These are phyloP conservation scores for Pyrenophora tritici-repentis DNA, from an alignment of 2,329 filamentous ascomycete species.

Conservation along the genomic window DNA sequence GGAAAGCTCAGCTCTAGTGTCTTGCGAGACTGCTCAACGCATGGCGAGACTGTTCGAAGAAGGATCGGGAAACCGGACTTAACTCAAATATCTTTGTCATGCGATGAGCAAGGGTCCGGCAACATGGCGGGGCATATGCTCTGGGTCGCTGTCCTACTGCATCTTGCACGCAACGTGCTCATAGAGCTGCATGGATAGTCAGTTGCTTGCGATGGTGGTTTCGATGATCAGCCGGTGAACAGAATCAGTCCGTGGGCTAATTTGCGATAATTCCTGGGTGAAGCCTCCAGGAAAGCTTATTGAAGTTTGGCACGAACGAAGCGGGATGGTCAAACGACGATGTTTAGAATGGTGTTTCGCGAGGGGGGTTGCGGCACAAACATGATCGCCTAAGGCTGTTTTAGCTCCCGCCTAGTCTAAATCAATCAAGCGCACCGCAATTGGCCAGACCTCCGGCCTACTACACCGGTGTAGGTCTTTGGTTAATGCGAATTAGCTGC, in stretches of 20 bases:
- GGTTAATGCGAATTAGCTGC: too few relatives aligned
- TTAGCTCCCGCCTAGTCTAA: slow-evolving; percentile 8
- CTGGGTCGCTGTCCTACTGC: background rate
- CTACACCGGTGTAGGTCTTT: too few relatives aligned
- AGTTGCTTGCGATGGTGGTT: background rate
- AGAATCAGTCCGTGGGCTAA: background rate
- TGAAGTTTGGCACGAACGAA: slow-evolving; percentile 1
- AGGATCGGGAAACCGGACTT: background rate
- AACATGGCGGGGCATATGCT: background rate
- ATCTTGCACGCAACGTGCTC: background rate
- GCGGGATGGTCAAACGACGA: slow-evolving; percentile 29
- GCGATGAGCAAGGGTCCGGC: background rate
- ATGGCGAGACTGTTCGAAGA: slow-evolving; percentile 1
- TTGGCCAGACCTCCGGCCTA: background rate
- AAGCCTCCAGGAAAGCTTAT: background rate
- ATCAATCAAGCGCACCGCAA: background rate
- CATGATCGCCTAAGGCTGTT: slow-evolving; percentile 10
- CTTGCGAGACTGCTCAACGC: slow-evolving; percentile 9
- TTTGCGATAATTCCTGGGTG: too few relatives aligned
- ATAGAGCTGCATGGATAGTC: background rate
- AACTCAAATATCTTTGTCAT: background rate
- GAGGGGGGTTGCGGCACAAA: slow-evolving; percentile 14
- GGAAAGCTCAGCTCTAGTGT: slow-evolving; percentile 23
- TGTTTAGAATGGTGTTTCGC: slow-evolving; percentile 38
- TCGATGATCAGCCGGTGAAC: background rate